Conservation (phyloP, 2,329 filamentous ascomycete genomes). For the Alternaria brassicae region DNA sequence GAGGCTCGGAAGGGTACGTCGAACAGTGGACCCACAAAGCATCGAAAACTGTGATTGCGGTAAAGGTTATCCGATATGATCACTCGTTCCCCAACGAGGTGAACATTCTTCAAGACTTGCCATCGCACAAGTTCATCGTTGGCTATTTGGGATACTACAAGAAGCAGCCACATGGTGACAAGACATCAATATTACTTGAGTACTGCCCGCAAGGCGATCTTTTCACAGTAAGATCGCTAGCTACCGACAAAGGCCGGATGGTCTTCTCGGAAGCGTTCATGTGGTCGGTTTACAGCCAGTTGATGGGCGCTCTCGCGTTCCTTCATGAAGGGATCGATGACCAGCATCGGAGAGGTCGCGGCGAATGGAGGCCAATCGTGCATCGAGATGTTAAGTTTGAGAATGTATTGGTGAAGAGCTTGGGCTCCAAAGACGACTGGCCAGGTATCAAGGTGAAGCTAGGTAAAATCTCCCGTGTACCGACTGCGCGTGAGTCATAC, state of each 20-base stretch:
- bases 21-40: constrained; percentile 16
- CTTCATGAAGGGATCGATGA: constrained; percentile 29
- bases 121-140: constrained; percentile 20
- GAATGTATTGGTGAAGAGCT: constrained; percentile 74
- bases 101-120: constrained; percentile 17
- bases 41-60: constrained; percentile 13
- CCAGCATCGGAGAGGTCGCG: not conserved
- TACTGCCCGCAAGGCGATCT: constrained; percentile 26
- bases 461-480: not conserved
- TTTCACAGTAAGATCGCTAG: not conserved
- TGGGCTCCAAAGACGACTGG: constrained; percentile 18
- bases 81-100: constrained; percentile 11
- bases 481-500: not conserved
- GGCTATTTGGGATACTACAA: constrained; percentile 12
- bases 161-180: not conserved
- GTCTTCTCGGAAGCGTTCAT: constrained; percentile 20
- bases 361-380: constrained; percentile 82
- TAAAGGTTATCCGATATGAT: constrained; percentile 18
- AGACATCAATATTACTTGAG: constrained; percentile 22
- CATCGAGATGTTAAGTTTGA: constrained; percentile 96
- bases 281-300: constrained; percentile 27
- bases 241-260: not conserved
- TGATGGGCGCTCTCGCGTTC: constrained; percentile 25
- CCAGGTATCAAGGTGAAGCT: constrained; percentile 63
- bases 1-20: constrained; percentile 20